These are phyloP conservation scores for Coemansia sp. DNA, from an alignment of 192 early-diverging fungal genomes.

Conservation along the genomic window DNA sequence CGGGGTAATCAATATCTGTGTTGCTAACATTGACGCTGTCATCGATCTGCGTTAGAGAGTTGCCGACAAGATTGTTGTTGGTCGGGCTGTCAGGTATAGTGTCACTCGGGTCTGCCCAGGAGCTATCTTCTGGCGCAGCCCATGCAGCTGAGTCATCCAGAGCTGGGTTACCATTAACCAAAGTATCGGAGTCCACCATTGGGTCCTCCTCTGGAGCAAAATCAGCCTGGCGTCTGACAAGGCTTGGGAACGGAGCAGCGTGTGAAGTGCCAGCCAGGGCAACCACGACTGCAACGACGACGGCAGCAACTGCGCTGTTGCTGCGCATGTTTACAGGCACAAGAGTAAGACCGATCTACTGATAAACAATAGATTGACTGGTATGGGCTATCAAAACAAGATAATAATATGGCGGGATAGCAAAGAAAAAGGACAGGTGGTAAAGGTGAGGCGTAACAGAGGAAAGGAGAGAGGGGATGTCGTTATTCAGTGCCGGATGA, in stretches of 20 bases:
- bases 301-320: slow-evolving; percentile 7
- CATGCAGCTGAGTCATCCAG: too few relatives aligned
- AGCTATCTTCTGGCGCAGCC: too few relatives aligned
- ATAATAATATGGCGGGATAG: neutral
- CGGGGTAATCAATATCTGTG: slow-evolving; percentile 34
- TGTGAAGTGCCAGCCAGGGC: slow-evolving; percentile 8
- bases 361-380: neutral
- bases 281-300: neutral
- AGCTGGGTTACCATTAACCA: too few relatives aligned
- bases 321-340: slow-evolving; percentile 10
- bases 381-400: neutral
- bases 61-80: slow-evolving; percentile 34
- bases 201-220: too few relatives aligned
- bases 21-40: slow-evolving; percentile 29
- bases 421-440: too few relatives aligned
- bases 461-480: slow-evolving; percentile 3
- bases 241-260: slow-evolving; percentile 13
- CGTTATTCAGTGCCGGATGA: neutral
- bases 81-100: neutral
- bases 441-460: neutral
- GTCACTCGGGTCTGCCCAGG: too few relatives aligned
- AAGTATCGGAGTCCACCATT: too few relatives aligned
- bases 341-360: too few relatives aligned
- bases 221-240: slow-evolving; percentile 20
- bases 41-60: slow-evolving; percentile 38